Evolutionary conservation across 2,329 filamentous ascomycete species (phyloP).

Genomic region (Apiospora malaysiana): DNA sequence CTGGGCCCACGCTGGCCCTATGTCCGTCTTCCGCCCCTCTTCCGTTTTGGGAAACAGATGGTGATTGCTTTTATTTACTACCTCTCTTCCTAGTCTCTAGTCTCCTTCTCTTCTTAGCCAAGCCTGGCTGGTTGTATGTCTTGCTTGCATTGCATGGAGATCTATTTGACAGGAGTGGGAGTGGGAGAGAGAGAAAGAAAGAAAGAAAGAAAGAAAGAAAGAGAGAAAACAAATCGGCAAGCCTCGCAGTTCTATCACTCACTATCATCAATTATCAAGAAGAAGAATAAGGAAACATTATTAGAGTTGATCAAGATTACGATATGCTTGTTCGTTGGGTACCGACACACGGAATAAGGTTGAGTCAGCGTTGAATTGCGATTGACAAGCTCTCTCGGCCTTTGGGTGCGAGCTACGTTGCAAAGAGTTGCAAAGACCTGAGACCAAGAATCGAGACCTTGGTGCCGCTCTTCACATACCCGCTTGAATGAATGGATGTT

Average conservation of each 20-base stretch:
- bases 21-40: neutral
- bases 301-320: neutral
- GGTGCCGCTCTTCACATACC: neutral
- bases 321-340: slow-evolving; percentile 10
- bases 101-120: no score
- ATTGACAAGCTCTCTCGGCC: slow-evolving; percentile 10
- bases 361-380: slow-evolving; percentile 13
- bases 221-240: neutral
- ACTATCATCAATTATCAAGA: no score
- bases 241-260: neutral
- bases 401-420: neutral
- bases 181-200: neutral
- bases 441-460: neutral
- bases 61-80: neutral
- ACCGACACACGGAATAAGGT: slow-evolving; percentile 14
- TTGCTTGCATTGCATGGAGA: slow-evolving; percentile 2
- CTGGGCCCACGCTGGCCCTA: neutral
- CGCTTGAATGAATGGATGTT: neutral
- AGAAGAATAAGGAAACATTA: neutral
- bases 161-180: neutral
- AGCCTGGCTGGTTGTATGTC: neutral
- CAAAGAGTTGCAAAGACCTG: no score
- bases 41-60: slow-evolving; percentile 11
- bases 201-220: neutral
- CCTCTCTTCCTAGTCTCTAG: neutral